A percentile compares a stretch with the other conserved stretches of the same genome.
Conservation (phyloP, 768 basidiomycete species). For the Lentinula boryana region DNA sequence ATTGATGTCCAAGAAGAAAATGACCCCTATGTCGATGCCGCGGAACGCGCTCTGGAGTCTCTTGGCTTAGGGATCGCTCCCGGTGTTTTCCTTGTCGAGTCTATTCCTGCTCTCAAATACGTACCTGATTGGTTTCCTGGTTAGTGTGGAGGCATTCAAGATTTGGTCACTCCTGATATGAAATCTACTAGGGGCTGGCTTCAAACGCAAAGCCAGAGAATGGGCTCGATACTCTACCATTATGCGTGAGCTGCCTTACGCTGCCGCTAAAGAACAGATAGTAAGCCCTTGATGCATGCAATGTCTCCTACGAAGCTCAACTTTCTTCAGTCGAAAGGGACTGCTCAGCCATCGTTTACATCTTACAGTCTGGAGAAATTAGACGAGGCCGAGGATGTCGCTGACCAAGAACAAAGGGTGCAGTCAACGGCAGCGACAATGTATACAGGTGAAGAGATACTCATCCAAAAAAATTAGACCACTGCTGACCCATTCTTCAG, state of each 20-base stretch:
- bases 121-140: constrained; percentile 23
- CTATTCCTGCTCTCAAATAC: constrained; percentile 17
- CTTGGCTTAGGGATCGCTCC: constrained; percentile 11
- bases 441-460: constrained; percentile 15
- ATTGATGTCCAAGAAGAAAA: constrained; percentile 15
- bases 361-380: constrained; percentile 14
- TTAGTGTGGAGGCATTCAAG: background rate
- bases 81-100: constrained; percentile 15
- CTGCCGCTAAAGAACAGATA: constrained; percentile 8
- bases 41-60: constrained; percentile 12
- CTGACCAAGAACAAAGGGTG: constrained; percentile 15
- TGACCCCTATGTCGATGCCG: constrained; percentile 18
- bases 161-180: constrained; percentile 2
- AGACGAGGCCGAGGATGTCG: constrained; percentile 9
- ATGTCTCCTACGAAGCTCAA: background rate
- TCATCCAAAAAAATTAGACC: background rate
- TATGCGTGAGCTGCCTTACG: constrained; percentile 11
- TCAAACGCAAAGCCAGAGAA: constrained; percentile 20
- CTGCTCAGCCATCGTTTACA: constrained; percentile 15
- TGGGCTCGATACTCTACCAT: constrained; percentile 12
- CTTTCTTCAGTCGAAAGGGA: constrained; percentile 13
- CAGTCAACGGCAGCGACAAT: constrained; percentile 18
- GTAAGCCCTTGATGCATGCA: background rate
- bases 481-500: background rate
- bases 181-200: constrained; percentile 22